Conservation (phyloP, 2,329 filamentous ascomycete species). For the Talaromyces pinophilus region DNA sequence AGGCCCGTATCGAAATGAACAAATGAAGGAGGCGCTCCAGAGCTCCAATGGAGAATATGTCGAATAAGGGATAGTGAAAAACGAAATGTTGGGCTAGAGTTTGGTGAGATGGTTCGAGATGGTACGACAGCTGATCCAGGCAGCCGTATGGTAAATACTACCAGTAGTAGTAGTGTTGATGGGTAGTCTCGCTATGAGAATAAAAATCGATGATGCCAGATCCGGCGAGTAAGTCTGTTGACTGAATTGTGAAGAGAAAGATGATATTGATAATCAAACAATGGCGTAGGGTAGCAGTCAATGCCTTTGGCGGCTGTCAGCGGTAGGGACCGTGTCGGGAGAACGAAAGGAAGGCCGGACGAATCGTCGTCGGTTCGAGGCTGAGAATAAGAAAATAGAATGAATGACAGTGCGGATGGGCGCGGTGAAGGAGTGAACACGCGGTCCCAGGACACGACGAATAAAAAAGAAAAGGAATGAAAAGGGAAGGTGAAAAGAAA, state of each 20-base stretch:
- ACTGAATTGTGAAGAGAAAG: conserved; percentile 36
- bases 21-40: conserved; percentile 29
- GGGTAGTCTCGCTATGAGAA: conserved; percentile 24
- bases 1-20: conserved; percentile 3
- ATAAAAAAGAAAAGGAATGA: conserved; percentile 35
- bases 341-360: conserved; percentile 14
- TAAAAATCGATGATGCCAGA: conserved; percentile 24
- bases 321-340: conserved; percentile 20
- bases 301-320: conserved; percentile 18
- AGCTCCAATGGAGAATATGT: conserved; percentile 20
- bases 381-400: conserved; percentile 14
- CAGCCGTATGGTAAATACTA: conserved; percentile 31
- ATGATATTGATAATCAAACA: conserved; percentile 37
- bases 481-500: conserved; percentile 30
- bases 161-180: background rate
- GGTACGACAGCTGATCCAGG: conserved; percentile 39
- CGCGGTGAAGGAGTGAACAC: conserved; percentile 58
- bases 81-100: conserved; percentile 26
- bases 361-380: conserved; percentile 10
- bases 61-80: background rate
- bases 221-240: conserved; percentile 25
- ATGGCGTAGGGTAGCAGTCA: conserved; percentile 16
- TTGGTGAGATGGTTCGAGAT: conserved; percentile 27
- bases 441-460: conserved; percentile 39
- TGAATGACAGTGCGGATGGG: conserved; percentile 42